Conservation (phyloP, 805 yeast species). For the Suhomyces pyralidae region DNA sequence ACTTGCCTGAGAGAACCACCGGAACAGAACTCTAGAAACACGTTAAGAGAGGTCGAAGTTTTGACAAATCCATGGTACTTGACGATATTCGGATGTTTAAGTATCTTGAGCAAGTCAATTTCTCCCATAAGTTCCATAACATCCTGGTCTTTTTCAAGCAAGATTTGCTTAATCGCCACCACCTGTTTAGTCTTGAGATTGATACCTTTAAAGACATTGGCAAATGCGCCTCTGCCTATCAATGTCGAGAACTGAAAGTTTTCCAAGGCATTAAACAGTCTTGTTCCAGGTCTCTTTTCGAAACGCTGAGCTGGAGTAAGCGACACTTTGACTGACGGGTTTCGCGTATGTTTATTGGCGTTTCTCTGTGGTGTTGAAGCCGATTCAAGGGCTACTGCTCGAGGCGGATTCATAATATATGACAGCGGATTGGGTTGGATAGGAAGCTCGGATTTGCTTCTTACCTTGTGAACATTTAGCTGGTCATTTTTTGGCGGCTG, state of each 20-base stretch:
- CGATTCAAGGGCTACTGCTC: not conserved
- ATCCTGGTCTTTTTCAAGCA: constrained; percentile 49
- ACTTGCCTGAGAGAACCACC: constrained; percentile 63
- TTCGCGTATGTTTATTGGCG: constrained; percentile 15
- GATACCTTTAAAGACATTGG: constrained; percentile 75
- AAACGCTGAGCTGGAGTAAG: constrained; percentile 52
- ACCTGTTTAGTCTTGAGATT: constrained; percentile 62
- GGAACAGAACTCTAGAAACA: constrained; percentile 59
- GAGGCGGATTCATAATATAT: not conserved
- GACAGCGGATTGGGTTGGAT: not conserved
- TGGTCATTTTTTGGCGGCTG: not conserved
- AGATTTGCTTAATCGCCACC: constrained; percentile 78
- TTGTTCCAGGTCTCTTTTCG: constrained; percentile 40
- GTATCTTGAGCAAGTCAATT: constrained; percentile 60
- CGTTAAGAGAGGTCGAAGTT: constrained; percentile 48
- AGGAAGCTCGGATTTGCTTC: not conserved
- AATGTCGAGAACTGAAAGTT: constrained; percentile 55
- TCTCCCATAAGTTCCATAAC: constrained; percentile 56
- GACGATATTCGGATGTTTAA: constrained; percentile 65
- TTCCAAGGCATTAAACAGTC: constrained; percentile 42
- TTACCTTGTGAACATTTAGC: constrained; percentile 4
- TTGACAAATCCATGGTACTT: constrained; percentile 67
- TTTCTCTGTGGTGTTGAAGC: not conserved
- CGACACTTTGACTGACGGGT: constrained; percentile 37
- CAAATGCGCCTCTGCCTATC: constrained; percentile 90